These are phyloP conservation scores for Penicillium daleae DNA, from an alignment of 495 filamentous ascomycete genomes.

Conservation along the genomic window DNA sequence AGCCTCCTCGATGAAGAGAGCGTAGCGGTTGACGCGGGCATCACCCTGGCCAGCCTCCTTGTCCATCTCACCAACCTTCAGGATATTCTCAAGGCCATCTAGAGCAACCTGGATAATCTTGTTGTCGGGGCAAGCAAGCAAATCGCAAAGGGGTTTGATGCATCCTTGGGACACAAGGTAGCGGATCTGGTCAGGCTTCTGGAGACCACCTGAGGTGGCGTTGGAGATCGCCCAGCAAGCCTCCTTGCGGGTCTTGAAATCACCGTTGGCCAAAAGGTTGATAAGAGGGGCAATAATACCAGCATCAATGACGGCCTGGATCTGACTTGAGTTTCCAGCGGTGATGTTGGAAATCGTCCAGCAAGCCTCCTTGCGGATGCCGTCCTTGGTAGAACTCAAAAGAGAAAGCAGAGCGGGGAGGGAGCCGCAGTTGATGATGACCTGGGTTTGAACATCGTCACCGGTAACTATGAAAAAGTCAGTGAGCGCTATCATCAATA, in stretches of 20 bases:
- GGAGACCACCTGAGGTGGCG: conserved; percentile 94
- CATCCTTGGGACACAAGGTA: conserved; percentile 91
- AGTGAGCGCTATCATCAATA: background rate
- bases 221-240: conserved; percentile 99
- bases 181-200: conserved; percentile 98
- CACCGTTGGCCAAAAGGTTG: conserved; percentile 91
- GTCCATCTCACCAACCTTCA: conserved; percentile 99
- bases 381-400: conserved; percentile 94
- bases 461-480: conserved; percentile 69
- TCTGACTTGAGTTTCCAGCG: conserved; percentile 96
- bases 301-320: conserved; percentile 95
- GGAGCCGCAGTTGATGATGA: conserved; percentile 98
- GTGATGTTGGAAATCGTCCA: conserved; percentile 99
- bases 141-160: conserved; percentile 97
- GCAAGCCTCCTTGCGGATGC: conserved; percentile 99
- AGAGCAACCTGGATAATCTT: conserved; percentile 99
- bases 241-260: conserved; percentile 99
- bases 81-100: conserved; percentile 97
- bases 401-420: conserved; percentile 90
- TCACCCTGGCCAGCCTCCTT: conserved; percentile 79
- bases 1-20: conserved; percentile 97
- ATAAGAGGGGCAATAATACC: conserved; percentile 96
- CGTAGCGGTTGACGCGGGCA: conserved; percentile 90
- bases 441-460: conserved; percentile 98
- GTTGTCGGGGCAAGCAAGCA: conserved; percentile 96